Evolutionary conservation across 805 yeast genomes (phyloP), one percentile per base, ranked within the genome.

Genomic region (Diddensiella caesifluorescens): DNA sequence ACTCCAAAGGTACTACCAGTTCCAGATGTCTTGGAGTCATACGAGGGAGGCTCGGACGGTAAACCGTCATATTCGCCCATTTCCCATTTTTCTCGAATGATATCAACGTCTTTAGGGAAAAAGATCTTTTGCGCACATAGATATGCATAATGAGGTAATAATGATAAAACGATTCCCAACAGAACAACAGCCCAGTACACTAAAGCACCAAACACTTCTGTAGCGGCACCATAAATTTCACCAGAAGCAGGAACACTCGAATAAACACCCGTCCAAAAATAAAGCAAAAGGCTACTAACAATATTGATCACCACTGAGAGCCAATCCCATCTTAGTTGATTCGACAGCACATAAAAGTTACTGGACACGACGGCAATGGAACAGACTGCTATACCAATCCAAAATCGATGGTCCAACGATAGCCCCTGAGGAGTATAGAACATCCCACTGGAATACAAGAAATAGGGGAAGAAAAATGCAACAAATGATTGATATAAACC

Each of bases 261-360:
- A 81, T 89, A 84, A 18, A 79, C 74, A n/a, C 90, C 89, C 3
- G 85, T 75, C 94, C 94, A 84, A 56, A 78, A 74, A 52, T 72
- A 81, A 13, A 83, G 68, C 32, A 83, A 50, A 47, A 80, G 57
- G 40, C 70, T 69, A 10, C 87, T 79, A 35, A 85, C 55, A 1
- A 71, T 63, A 43, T 67, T 64, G 46, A 81, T 70, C 19, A 77
- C 55, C 21, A 72, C 39, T 15, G 83, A 69, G 19, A 84, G 56
- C 80, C 83, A 78, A 62, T 84, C 94, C 94, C 94, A 85, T 49
- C 88, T 64, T 47, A 70, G 71, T 63, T 82, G 89, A 54, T 78
- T 81, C 45, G 80, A 59, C 51, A 83, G 54, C 23, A 85, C 79
- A 60, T 78, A 82, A 13, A 77, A 46, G 62, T 85, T 75, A 62